Evolutionary conservation across 805 yeast species (phyloP).

Genomic region (Osmozyma mogii): DNA sequence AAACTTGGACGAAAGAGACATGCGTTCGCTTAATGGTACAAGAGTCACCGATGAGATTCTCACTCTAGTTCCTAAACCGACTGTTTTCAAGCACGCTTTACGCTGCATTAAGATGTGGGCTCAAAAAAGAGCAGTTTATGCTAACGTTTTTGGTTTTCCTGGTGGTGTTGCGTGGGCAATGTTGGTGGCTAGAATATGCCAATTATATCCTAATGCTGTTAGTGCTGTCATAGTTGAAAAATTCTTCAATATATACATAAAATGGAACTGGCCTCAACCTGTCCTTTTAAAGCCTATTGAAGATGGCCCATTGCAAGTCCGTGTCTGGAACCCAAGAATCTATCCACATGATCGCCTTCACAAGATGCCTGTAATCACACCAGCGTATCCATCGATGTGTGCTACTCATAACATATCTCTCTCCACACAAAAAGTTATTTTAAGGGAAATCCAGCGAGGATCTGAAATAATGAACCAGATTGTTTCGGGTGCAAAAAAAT

Average conservation of each 20-base stretch:
- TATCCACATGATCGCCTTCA: slow-evolving; percentile 87
- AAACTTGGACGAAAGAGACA: slow-evolving; percentile 85
- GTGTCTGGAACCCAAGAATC: slow-evolving; percentile 93
- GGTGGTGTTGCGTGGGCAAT: slow-evolving; percentile 99
- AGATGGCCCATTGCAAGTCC: slow-evolving; percentile 92
- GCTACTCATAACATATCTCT: slow-evolving; percentile 93
- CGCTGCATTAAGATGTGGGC: slow-evolving; percentile 97
- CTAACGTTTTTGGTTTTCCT: slow-evolving; percentile 93
- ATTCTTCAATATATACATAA: slow-evolving; percentile 75
- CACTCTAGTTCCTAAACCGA: slow-evolving; percentile 82
- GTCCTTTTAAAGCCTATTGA: slow-evolving; percentile 87
- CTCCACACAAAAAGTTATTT: slow-evolving; percentile 73
- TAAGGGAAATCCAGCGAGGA: slow-evolving; percentile 76
- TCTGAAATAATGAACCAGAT: slow-evolving; percentile 63
- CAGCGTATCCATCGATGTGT: slow-evolving; percentile 98
- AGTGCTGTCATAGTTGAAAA: slow-evolving; percentile 86
- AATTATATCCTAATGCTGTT: slow-evolving; percentile 91
- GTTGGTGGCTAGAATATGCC: slow-evolving; percentile 97
- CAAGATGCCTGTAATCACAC: slow-evolving; percentile 96
- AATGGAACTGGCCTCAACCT: slow-evolving; percentile 99
- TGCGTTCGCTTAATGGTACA: slow-evolving; percentile 89
- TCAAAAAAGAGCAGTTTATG: slow-evolving; percentile 87
- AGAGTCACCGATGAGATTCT: slow-evolving; percentile 94
- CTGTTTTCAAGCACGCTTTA: slow-evolving; percentile 85
- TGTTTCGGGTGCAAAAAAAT: slow-evolving; percentile 48